Conservation (phyloP, 1,284 basidiomycete species). For the Tilletia horrida region DNA sequence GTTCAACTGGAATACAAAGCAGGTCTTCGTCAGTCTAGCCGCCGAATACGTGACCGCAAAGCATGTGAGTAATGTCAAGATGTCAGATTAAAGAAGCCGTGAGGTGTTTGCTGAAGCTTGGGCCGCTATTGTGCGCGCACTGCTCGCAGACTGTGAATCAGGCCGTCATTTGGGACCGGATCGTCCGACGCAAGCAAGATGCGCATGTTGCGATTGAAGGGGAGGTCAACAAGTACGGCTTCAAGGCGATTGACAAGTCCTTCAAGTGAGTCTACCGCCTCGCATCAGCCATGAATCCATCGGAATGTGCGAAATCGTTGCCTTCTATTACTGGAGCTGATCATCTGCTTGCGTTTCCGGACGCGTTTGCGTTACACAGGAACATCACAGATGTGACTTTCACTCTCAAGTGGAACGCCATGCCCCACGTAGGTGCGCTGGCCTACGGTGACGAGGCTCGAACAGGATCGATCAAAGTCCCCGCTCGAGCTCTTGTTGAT, state of each 20-base stretch:
- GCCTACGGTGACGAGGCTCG: constrained; percentile 50
- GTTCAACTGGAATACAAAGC: constrained; percentile 93
- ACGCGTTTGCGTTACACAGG: too few species aligned
- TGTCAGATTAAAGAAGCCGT: not conserved
- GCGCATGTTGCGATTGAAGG: constrained; percentile 65
- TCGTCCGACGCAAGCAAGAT: constrained; percentile 72
- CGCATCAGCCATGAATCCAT: too few species aligned
- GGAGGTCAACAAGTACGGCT: constrained; percentile 76
- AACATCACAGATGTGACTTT: constrained; percentile 63
- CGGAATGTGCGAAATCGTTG: too few species aligned
- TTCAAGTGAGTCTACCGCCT: constrained; percentile 67
- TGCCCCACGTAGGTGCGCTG: constrained; percentile 80
- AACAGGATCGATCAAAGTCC: constrained; percentile 16
- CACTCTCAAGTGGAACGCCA: constrained; percentile 78
- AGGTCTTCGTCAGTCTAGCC: constrained; percentile 66
- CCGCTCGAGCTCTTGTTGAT: not conserved
- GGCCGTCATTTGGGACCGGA: constrained; percentile 86
- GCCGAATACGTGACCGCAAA: constrained; percentile 33
- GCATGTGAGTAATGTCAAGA: constrained; percentile 30
- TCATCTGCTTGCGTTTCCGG: too few species aligned
- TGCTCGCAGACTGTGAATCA: constrained; percentile 68
- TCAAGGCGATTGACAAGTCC: constrained; percentile 70
- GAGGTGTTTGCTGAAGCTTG: not conserved
- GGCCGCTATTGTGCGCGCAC: not conserved
- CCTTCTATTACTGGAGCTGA: too few species aligned